Evolutionary conservation across 1,139 yeast species (phyloP), one percentile per base, ranked within the genome.

Genomic region (Magnusiomyces suaveolens): DNA sequence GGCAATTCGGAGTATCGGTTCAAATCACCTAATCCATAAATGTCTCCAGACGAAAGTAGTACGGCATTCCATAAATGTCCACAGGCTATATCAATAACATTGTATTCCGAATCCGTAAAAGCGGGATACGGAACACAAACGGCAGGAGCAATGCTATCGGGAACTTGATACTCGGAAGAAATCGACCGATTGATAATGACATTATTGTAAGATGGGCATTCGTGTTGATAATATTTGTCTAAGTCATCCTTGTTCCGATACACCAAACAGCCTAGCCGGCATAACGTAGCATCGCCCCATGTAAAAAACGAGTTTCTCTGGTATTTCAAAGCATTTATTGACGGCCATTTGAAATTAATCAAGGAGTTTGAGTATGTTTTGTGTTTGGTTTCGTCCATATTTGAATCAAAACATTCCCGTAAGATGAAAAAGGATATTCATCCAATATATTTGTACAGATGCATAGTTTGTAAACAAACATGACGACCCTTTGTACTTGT

Each of bases 41-140:
- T 53, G 20, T 58, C 51, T 6, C 68, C 67, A 23, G 58, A 56
- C 1, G 57, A 61, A 14, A 67, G 57, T 50, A 84, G 68, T 0
- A 85, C 69, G 49, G 82, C 80, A 62, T 83, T 81, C n/a, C 84
- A 76, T 63, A 75, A 84, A 0, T 94, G 94, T 43, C 84, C 84
- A 46, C 44, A 36, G 18, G 41, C 41, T 14, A 36, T 18, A 18
- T 36, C 41, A 14, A 36, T 3, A 10, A 36, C 16, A 8, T n/a
- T 10, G 18, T 4, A 36, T 3, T 4, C 18, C 3, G 41, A 18
- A n/a, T 36, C 16, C 10, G 8, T 6, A 36, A 36, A 10, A 8
- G 18, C 41, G 18, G 41, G 41, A 16, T n/a, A 36, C 18, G 41
- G 41, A 10, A 36, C 41, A 36, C 41, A 36, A 36, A 36, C 41